phyloP scores from a whole-genome alignment of 2,329 filamentous ascomycete genomes.

The Byssothecium circinans region DNA sequence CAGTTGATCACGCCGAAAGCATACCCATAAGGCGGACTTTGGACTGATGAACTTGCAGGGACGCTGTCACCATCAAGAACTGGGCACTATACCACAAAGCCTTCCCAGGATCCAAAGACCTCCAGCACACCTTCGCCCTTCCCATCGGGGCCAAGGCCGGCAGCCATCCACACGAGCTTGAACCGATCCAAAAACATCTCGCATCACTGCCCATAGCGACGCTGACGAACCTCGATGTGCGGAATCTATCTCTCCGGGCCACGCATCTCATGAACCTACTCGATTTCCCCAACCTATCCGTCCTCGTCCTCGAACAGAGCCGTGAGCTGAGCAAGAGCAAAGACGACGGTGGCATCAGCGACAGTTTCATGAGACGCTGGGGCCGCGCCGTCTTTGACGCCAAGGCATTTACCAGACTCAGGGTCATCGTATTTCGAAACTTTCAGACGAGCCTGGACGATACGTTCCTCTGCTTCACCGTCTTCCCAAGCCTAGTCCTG shows the following conservation, averaged over 20 bases:
- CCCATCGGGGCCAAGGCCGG: conserved; percentile 1
- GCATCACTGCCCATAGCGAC: conserved; percentile 13
- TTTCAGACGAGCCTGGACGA: conserved; percentile 5
- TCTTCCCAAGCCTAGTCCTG: conserved; percentile 18
- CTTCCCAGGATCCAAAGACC: conserved; percentile 20
- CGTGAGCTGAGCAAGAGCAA: not conserved
- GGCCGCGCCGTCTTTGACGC: conserved; percentile 21
- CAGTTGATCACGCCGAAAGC: no score
- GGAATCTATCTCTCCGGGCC: conserved; percentile 8
- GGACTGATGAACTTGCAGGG: conserved; percentile 5
- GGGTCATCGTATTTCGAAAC: conserved; percentile 17
- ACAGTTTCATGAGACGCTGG: conserved; percentile 20
- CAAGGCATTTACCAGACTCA: conserved; percentile 19
- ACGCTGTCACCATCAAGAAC: conserved; percentile 16
- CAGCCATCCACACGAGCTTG: conserved; percentile 6
- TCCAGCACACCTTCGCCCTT: conserved; percentile 14
- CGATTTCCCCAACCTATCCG: conserved; percentile 20
- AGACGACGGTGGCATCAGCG: conserved; percentile 1
- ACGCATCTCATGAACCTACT: conserved; percentile 19
- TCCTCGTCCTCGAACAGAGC: conserved; percentile 18
- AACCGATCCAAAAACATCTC: conserved; percentile 17
- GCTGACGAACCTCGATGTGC: conserved; percentile 24
- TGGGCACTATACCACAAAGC: conserved; percentile 22
- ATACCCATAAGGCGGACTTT: no score
- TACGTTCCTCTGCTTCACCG: conserved; percentile 11